Conservation (phyloP, 176 grass and related monocot genomes). For the Guadua angustifolia region DNA sequence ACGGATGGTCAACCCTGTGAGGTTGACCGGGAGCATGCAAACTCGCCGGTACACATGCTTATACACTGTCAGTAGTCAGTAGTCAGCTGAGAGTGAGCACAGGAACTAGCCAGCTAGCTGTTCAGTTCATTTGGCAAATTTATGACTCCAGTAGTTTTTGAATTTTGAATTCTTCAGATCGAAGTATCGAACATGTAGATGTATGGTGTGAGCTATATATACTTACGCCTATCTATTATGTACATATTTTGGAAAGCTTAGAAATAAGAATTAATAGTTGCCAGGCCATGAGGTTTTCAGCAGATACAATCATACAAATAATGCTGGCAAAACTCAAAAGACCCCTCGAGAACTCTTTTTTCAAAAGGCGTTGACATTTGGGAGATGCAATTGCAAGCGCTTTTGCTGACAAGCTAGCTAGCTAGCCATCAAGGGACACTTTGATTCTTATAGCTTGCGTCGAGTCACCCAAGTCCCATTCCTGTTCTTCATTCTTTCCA, state of each 20-base stretch:
- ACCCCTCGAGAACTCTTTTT: background rate
- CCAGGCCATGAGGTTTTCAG: background rate
- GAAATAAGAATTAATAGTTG: background rate
- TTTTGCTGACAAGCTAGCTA: constrained; percentile 37
- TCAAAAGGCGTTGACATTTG: constrained; percentile 21
- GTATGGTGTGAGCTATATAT: background rate
- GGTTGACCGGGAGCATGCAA: constrained; percentile 43
- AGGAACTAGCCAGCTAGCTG: background rate
- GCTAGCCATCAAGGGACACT: constrained; percentile 29
- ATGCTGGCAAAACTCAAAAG: background rate
- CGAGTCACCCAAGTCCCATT: constrained; percentile 48
- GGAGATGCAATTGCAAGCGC: constrained; percentile 15
- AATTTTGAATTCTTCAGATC: constrained; percentile 13
- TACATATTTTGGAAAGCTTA: background rate
- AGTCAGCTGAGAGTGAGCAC: background rate
- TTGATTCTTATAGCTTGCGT: constrained; percentile 43
- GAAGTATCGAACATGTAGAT: background rate
- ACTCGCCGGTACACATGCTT: background rate
- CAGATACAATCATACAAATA: background rate
- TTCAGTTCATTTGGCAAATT: background rate
- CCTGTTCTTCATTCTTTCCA: constrained; percentile 40
- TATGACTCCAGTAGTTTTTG: background rate
- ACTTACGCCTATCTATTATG: background rate
- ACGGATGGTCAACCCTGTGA: constrained; percentile 38
- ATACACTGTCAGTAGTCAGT: background rate